phyloP scores from a whole-genome alignment of 768 basidiomycete genomes.

The Russula sp. region DNA sequence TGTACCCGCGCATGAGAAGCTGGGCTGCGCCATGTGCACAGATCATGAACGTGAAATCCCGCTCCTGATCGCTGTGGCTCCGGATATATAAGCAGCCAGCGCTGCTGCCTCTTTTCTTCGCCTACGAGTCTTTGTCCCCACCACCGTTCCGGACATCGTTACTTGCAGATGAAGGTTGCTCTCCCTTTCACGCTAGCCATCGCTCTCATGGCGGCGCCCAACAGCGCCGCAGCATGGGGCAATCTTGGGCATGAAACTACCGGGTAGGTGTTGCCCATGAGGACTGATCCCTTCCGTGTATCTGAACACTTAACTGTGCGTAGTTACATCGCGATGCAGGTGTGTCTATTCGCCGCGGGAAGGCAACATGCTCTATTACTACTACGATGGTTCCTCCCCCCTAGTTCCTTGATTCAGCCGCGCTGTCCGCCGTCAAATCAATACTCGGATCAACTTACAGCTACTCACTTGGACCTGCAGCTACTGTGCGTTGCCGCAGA shows the following conservation, averaged over 20 bases:
- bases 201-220: slow-evolving; percentile 2
- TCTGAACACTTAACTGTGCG: background rate
- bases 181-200: background rate
- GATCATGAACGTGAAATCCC: no score
- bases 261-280: slow-evolving; percentile 19
- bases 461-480: slow-evolving; percentile 42
- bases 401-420: slow-evolving; percentile 44
- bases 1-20: no score
- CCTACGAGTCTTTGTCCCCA: background rate
- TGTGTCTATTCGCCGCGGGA: background rate
- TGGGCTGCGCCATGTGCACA: no score
- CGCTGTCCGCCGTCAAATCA: slow-evolving; percentile 40
- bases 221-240: slow-evolving; percentile 23
- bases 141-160: background rate
- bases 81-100: background rate
- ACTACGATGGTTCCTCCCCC: background rate
- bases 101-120: background rate
- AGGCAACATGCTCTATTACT: background rate
- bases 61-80: no score
- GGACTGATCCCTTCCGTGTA: background rate
- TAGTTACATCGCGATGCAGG: slow-evolving; percentile 18
- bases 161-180: slow-evolving; percentile 4
- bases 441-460: slow-evolving; percentile 39
- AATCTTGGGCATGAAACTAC: slow-evolving; percentile 25
- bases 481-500: slow-evolving; percentile 32